Evolutionary conservation across 73 alveolate species (phyloP), one percentile per base, ranked within the genome.

Genomic region (Paramecium tetraurelia): DNA sequence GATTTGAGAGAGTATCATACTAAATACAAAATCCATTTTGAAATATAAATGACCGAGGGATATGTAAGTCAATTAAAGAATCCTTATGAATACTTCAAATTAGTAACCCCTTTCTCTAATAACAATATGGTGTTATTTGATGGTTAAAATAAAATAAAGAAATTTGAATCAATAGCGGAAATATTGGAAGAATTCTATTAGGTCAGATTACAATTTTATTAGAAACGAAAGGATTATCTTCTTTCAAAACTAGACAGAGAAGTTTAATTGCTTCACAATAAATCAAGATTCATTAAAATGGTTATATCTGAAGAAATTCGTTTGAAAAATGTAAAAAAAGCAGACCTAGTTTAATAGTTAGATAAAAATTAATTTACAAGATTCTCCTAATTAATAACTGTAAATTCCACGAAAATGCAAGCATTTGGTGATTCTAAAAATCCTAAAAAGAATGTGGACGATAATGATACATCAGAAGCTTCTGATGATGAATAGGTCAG

Each of bases 1-100:
- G 99, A 97, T 80, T 93, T 97, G 58, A 96, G 94, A 85, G 99
- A 98, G 94, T 95, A 97, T 85, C 99, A 98, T 92, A 92, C 98
- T 24, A 96, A 95, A 86, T 93, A 97, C 93, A 93, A 96, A 58
- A 98, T 98, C 22, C 97, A 97, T 85, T 98, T 98, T 92, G 98
- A 97, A 86, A 94, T 98, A 24, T 92, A 95, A 92, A 90, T 94
- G 69, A 92, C 85, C 9, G 92, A 87, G 1, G 96, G 92, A 59
- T 16, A 69, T 18, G 35, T 36, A 76, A 86, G 38, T n/a, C 33
- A 21, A 9, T 92, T 50, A 14, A 98, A 95, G 70, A 97, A 95
- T 92, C 95, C 97, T 77, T 96, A 96, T 16, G 98, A 97, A 88
- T 85, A 95, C 43, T 97, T 98, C 86, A 98, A 97, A 85, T 96